Conservation (phyloP, 2,329 filamentous ascomycete species). For the Alternaria brassicicola region DNA sequence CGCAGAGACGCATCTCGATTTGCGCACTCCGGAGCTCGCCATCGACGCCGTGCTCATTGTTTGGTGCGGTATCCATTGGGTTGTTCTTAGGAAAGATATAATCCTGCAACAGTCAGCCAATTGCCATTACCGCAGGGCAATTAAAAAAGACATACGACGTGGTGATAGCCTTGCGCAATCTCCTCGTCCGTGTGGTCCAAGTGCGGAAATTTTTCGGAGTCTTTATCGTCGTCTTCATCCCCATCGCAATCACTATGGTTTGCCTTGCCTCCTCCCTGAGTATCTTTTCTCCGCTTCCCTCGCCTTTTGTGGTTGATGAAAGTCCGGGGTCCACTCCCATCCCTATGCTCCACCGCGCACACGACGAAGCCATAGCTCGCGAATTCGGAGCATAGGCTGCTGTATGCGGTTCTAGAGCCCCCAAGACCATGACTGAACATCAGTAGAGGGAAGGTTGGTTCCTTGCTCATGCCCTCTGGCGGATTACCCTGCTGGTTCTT, state of each 20-base stretch:
- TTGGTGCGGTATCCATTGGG: conserved; percentile 55
- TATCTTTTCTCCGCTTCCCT: conserved; percentile 17
- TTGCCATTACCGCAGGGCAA: neutral
- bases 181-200: conserved; percentile 50
- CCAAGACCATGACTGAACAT: conserved; percentile 72
- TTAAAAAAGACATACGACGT: conserved; percentile 47
- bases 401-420: conserved; percentile 67
- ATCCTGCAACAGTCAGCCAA: conserved; percentile 45
- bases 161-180: conserved; percentile 52
- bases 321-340: conserved; percentile 67
- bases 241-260: conserved; percentile 8
- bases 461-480: conserved; percentile 37
- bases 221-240: conserved; percentile 22
- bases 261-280: conserved; percentile 23
- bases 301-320: conserved; percentile 63
- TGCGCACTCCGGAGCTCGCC: conserved; percentile 65
- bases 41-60: conserved; percentile 66
- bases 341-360: conserved; percentile 68
- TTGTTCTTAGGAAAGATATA: conserved; percentile 67
- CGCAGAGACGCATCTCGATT: conserved; percentile 66
- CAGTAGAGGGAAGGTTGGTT: conserved; percentile 64
- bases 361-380: conserved; percentile 71
- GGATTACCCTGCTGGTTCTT: conserved; percentile 52
- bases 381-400: conserved; percentile 68
- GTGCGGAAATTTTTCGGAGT: conserved; percentile 34